Evolutionary conservation across 805 yeast species (phyloP), one percentile per base, ranked within the genome.

Genomic region (Brettanomyces sp.): DNA sequence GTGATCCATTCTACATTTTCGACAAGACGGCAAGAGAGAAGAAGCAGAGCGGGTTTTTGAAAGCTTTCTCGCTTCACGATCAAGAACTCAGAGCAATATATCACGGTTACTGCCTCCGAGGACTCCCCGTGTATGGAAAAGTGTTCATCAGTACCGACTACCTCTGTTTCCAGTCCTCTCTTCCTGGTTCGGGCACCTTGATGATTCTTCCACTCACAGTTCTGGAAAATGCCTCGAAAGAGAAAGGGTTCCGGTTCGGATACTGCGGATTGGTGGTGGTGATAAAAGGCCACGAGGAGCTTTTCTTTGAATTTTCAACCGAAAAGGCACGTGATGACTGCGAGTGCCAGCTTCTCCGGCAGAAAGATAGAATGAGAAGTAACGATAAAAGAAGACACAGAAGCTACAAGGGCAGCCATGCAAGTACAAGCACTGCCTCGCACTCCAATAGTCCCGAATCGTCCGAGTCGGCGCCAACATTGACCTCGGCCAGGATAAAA

Each of bases 111-210:
- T 57, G 88, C 14, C 81, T 77, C 51, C 74, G 85, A 52, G 76
- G 84, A 11, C 65, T 87, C 18, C 96, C 96, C 1, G 67, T 80
- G 1, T 89, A 86, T 63, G 98, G 98, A 1, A 85, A 86, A 54
- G 56, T 90, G 2, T 88, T 88, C 59, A 54, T 91, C 11, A 86
- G 95, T 0, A 67, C 73, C 18, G 71, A 70, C 30, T 77, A 74
- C 46, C 58, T 91, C n/a, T 90, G 95, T 51, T 91, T 85, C 64
- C 69, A 93, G 49, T 82, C 95, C 35, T 67, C 87, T 35, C 56
- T 87, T 3, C 95, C 95, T 0, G 93, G 95, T 0, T 72, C 84
- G 0, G 74, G 76, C 35, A 84, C 95, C 1, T 77, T 77, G 47
- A 86, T 91, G 95, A 77, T 89, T 5, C 63, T 91, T 7, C 98